Evolutionary conservation across 2,329 filamentous ascomycete genomes (phyloP).

Genomic region (Phyllosticta citribraziliensis): DNA sequence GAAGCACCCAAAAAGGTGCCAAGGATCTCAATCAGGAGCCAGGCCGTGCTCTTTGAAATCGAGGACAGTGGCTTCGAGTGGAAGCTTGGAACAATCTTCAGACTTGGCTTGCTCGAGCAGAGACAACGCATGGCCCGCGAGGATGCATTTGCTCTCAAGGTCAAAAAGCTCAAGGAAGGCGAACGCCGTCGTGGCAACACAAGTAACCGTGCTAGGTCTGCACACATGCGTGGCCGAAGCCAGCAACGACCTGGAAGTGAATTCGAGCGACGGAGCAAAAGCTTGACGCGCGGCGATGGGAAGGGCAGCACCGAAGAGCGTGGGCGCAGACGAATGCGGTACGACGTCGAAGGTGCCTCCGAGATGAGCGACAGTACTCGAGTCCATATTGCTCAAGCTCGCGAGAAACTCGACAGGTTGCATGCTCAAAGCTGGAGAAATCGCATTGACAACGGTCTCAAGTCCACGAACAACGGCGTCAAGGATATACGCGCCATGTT

Average conservation of each 20-base stretch:
- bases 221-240: conserved; percentile 34
- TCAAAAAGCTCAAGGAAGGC: conserved; percentile 62
- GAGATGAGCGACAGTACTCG: conserved; percentile 63
- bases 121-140: conserved; percentile 81
- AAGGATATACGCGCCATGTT: conserved; percentile 70
- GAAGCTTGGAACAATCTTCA: conserved; percentile 91
- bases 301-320: conserved; percentile 5
- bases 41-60: conserved; percentile 78
- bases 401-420: conserved; percentile 62
- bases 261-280: conserved; percentile 30
- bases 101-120: conserved; percentile 79
- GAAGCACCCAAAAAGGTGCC: conserved; percentile 81
- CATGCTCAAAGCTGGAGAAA: conserved; percentile 89
- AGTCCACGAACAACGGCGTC: conserved; percentile 61
- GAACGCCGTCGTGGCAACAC: conserved; percentile 41
- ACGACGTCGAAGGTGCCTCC: conserved; percentile 70
- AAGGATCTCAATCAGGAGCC: conserved; percentile 71
- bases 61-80: conserved; percentile 97
- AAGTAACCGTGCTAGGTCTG: conserved; percentile 44
- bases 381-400: conserved; percentile 66
- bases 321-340: conserved; percentile 45
- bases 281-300: conserved; percentile 16
- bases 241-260: conserved; percentile 26
- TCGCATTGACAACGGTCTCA: conserved; percentile 70
- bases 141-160: conserved; percentile 80